These are phyloP conservation scores for Lachancea sp. DNA, from an alignment of 805 yeast species.

Conservation along the genomic window DNA sequence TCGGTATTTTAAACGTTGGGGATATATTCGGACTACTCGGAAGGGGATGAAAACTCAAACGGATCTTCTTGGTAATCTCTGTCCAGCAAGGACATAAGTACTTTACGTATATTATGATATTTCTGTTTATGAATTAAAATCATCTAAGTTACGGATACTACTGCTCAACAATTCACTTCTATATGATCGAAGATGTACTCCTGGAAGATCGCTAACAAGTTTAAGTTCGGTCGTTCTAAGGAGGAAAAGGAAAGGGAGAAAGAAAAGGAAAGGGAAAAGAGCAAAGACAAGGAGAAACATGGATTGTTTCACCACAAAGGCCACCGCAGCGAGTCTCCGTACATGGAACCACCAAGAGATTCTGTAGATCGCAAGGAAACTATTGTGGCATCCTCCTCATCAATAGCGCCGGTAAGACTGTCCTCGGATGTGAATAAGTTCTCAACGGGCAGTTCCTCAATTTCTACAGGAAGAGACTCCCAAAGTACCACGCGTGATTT, in stretches of 20 bases:
- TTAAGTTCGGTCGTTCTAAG: conserved; percentile 31
- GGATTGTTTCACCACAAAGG: conserved; percentile 13
- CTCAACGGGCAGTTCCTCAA: conserved; percentile 14
- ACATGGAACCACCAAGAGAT: conserved; percentile 9
- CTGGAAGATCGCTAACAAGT: conserved; percentile 29
- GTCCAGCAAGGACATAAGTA: too few relatives aligned
- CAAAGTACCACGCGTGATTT: conserved; percentile 2
- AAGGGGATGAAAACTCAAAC: too few relatives aligned
- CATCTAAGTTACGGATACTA: background rate
- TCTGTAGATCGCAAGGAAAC: conserved; percentile 26
- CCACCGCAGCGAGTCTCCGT: conserved; percentile 7
- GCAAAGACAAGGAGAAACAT: conserved; percentile 13
- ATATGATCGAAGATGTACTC: conserved; percentile 22
- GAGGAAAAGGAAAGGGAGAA: conserved; percentile 26
- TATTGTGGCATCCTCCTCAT: conserved; percentile 26
- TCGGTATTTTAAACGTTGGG: too few relatives aligned
- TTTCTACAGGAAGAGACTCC: conserved; percentile 18
- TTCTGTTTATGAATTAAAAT: background rate
- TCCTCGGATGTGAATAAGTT: conserved; percentile 18
- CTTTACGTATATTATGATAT: too few relatives aligned
- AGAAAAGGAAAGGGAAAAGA: conserved; percentile 16
- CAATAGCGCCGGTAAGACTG: conserved; percentile 23
- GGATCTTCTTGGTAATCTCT: too few relatives aligned
- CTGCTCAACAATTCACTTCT: background rate
- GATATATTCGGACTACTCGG: too few relatives aligned